These are phyloP conservation scores for Suillus occidentalis DNA, from an alignment of 768 basidiomycete species.

Conservation along the genomic window DNA sequence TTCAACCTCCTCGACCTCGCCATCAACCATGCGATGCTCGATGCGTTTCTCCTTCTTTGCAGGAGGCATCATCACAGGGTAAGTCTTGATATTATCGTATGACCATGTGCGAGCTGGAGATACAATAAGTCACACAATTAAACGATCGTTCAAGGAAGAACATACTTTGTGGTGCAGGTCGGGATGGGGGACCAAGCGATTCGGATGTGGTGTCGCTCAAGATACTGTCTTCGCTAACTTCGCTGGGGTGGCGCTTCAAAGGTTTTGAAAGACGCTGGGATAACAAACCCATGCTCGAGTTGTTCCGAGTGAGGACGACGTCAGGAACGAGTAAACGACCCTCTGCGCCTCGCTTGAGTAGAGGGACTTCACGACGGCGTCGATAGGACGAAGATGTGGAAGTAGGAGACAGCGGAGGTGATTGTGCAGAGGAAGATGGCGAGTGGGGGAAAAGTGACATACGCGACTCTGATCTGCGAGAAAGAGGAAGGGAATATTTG, in stretches of 20 bases:
- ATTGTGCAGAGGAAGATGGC: conserved; percentile 36
- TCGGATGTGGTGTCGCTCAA: conserved; percentile 25
- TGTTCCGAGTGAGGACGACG: conserved; percentile 36
- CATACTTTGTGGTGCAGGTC: conserved; percentile 58
- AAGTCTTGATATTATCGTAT: conserved; percentile 70
- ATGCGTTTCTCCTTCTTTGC: conserved; percentile 52
- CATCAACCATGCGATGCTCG: conserved; percentile 48
- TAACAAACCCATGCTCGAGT: conserved; percentile 34
- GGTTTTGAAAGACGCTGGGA: conserved; percentile 35
- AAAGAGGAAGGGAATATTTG: conserved; percentile 56
- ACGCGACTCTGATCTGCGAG: conserved; percentile 55
- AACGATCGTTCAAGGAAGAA: neutral
- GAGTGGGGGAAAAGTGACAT: conserved; percentile 38
- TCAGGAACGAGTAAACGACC: conserved; percentile 62
- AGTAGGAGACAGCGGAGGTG: conserved; percentile 36
- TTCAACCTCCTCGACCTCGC: conserved; percentile 53
- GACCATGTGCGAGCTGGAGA: conserved; percentile 68
- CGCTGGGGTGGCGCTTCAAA: conserved; percentile 41
- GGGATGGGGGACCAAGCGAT: conserved; percentile 25
- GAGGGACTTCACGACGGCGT: conserved; percentile 49
- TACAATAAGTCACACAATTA: conserved; percentile 7
- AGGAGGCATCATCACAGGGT: conserved; percentile 54
- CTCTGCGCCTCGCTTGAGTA: conserved; percentile 60
- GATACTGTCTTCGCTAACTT: conserved; percentile 37
- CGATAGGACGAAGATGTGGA: conserved; percentile 31